Percentiles rank a stretch among this genome's conserved stretches.
phyloP scores from a whole-genome alignment of 2,329 filamentous ascomycete genomes.

The Eutypella sp. region DNA sequence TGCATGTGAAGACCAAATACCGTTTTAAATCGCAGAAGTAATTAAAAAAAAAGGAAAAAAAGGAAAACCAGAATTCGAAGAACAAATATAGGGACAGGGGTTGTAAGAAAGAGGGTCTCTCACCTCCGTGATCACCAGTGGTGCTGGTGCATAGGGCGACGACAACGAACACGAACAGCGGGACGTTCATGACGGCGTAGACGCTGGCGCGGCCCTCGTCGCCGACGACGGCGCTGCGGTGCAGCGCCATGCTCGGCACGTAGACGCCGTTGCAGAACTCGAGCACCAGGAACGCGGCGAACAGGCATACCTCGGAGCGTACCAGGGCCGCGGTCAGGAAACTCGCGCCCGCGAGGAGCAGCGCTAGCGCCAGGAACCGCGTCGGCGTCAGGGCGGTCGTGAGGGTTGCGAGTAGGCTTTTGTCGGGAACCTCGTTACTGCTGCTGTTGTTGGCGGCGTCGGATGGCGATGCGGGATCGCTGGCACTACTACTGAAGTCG shows the following conservation, averaged over 20 bases:
- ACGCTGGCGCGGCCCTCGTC: slow-evolving; percentile 23
- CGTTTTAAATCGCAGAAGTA: no score
- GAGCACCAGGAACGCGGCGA: slow-evolving; percentile 22
- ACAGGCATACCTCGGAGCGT: slow-evolving; percentile 18
- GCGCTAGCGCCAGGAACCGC: slow-evolving; percentile 15
- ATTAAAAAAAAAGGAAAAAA: no score
- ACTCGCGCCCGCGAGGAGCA: slow-evolving; percentile 18
- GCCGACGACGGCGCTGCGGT: slow-evolving; percentile 24
- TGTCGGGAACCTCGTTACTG: neutral
- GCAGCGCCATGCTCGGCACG: slow-evolving; percentile 27
- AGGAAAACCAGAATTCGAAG: no score
- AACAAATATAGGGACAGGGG: neutral
- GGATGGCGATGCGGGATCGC: no score
- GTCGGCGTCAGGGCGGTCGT: slow-evolving; percentile 8
- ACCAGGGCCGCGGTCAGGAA: slow-evolving; percentile 17
- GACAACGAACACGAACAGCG: slow-evolving; percentile 54
- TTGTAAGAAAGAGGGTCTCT: neutral
- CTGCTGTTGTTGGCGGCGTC: slow-evolving; percentile 1
- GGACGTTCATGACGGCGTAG: slow-evolving; percentile 37
- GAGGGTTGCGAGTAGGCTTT: neutral
- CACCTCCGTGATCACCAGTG: slow-evolving; percentile 24
- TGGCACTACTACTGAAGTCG: neutral
- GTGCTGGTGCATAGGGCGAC: slow-evolving; percentile 36
- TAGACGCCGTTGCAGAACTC: slow-evolving; percentile 31
- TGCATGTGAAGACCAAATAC: no score